phyloP scores from a whole-genome alignment of 352 stramenopile species.

The Aphanomyces euteiches region DNA sequence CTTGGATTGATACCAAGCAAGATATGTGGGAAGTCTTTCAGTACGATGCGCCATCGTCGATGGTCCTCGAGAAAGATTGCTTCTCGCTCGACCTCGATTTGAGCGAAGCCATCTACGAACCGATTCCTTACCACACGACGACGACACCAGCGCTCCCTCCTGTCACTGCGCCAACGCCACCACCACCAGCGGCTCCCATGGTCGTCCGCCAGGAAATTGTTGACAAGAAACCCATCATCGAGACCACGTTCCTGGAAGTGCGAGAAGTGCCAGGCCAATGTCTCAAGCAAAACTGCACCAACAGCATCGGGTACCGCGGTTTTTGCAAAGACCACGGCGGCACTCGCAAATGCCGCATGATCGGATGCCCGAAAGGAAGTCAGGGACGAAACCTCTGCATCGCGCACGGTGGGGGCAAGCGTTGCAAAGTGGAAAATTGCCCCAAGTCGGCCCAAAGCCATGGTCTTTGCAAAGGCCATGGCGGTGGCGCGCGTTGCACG shows the following conservation, averaged over 20 bases:
- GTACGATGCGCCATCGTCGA: neutral
- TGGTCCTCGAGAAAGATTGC: neutral
- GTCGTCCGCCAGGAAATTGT: neutral
- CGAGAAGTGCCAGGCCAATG: constrained; percentile 26
- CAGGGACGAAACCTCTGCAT: constrained; percentile 31
- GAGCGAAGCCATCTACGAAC: neutral
- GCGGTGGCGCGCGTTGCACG: constrained; percentile 27
- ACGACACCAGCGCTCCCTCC: neutral
- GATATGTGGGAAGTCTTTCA: constrained; percentile 1
- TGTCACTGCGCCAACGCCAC: neutral
- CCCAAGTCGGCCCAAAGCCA: constrained; percentile 29
- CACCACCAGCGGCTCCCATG: neutral
- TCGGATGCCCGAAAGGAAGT: constrained; percentile 29
- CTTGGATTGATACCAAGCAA: neutral
- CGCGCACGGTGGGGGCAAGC: constrained; percentile 30
- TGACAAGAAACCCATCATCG: neutral
- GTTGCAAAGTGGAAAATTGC: constrained; percentile 29
- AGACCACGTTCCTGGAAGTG: neutral
- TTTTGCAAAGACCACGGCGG: constrained; percentile 31
- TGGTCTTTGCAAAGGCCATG: constrained; percentile 31
- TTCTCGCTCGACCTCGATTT: neutral
- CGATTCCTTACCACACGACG: neutral
- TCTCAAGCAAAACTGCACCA: constrained; percentile 51
- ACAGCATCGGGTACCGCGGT: constrained; percentile 65
- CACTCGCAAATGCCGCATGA: constrained; percentile 23